Evolutionary conservation across 2,329 filamentous ascomycete genomes (phyloP).

Genomic region (Paraphaeosphaeria minitans): DNA sequence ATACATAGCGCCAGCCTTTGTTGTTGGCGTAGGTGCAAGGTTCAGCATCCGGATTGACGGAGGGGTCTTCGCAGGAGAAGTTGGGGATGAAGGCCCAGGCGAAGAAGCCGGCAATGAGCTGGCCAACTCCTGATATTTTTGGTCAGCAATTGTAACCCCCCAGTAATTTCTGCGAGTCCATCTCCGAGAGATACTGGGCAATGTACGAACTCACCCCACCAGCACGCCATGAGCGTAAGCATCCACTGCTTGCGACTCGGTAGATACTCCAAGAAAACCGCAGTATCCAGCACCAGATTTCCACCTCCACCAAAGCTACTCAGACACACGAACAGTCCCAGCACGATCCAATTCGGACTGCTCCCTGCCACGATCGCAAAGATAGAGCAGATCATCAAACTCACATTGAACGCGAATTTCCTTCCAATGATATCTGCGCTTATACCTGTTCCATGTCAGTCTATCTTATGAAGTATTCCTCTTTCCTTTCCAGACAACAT

Average conservation of each 20-base stretch:
- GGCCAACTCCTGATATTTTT: slow-evolving; percentile 49
- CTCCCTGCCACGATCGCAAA: slow-evolving; percentile 70
- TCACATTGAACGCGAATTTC: slow-evolving; percentile 70
- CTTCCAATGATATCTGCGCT: slow-evolving; percentile 71
- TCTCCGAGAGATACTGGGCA: too few relatives aligned
- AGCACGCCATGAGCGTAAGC: slow-evolving; percentile 64
- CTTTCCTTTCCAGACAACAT: not conserved
- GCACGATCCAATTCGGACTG: slow-evolving; percentile 67
- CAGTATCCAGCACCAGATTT: slow-evolving; percentile 67
- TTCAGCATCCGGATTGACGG: slow-evolving; percentile 41
- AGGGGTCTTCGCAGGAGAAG: slow-evolving; percentile 52
- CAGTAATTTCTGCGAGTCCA: too few relatives aligned
- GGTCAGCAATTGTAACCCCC: not conserved
- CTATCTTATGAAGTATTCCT: not conserved
- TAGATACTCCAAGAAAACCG: slow-evolving; percentile 63
- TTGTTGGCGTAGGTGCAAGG: slow-evolving; percentile 59
- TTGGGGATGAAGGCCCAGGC: slow-evolving; percentile 60
- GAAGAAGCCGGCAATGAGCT: slow-evolving; percentile 58
- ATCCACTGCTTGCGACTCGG: slow-evolving; percentile 67
- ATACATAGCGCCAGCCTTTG: slow-evolving; percentile 63
- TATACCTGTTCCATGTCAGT: slow-evolving; percentile 45
- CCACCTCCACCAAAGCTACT: slow-evolving; percentile 68
- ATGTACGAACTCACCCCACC: slow-evolving; percentile 52
- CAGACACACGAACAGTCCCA: slow-evolving; percentile 68
- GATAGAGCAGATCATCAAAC: slow-evolving; percentile 65